These are phyloP conservation scores for Pichia manshurica DNA, from an alignment of 805 yeast species.

Conservation along the genomic window DNA sequence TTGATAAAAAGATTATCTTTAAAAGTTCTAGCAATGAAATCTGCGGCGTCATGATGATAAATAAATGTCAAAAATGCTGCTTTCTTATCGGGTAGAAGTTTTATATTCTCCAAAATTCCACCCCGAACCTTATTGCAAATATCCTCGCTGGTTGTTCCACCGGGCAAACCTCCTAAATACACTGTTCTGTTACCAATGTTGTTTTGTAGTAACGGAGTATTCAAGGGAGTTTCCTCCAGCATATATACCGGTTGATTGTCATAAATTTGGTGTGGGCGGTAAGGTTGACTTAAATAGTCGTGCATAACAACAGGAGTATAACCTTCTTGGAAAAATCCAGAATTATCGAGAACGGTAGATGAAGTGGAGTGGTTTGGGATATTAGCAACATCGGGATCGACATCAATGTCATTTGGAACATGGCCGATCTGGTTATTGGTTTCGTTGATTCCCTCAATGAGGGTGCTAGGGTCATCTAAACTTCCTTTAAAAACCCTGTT, in stretches of 20 bases:
- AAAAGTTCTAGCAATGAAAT: slow-evolving; percentile 47
- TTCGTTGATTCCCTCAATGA: too few species aligned
- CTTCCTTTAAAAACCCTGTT: background rate
- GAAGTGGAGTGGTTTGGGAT: too few species aligned
- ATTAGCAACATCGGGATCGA: too few species aligned
- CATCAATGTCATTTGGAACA: too few species aligned
- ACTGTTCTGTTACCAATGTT: slow-evolving; percentile 57
- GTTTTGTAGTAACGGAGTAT: background rate
- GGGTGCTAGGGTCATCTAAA: too few species aligned
- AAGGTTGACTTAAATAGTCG: too few species aligned
- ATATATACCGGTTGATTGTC: too few species aligned
- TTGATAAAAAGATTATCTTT: slow-evolving; percentile 56
- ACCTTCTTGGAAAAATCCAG: background rate
- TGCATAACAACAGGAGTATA: too few species aligned
- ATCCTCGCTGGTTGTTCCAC: slow-evolving; percentile 62
- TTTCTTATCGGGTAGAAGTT: slow-evolving; percentile 42
- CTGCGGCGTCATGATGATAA: slow-evolving; percentile 58
- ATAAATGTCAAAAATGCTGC: slow-evolving; percentile 68
- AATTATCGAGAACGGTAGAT: background rate
- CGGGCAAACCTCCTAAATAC: slow-evolving; percentile 61
- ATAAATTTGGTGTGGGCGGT: too few species aligned
- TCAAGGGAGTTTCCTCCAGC: too few species aligned
- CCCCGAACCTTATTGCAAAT: slow-evolving; percentile 73
- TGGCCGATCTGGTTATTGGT: too few species aligned
- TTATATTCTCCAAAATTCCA: slow-evolving; percentile 62